These are phyloP conservation scores for Pisolithus orientalis DNA, from an alignment of 768 basidiomycete species.

Conservation along the genomic window DNA sequence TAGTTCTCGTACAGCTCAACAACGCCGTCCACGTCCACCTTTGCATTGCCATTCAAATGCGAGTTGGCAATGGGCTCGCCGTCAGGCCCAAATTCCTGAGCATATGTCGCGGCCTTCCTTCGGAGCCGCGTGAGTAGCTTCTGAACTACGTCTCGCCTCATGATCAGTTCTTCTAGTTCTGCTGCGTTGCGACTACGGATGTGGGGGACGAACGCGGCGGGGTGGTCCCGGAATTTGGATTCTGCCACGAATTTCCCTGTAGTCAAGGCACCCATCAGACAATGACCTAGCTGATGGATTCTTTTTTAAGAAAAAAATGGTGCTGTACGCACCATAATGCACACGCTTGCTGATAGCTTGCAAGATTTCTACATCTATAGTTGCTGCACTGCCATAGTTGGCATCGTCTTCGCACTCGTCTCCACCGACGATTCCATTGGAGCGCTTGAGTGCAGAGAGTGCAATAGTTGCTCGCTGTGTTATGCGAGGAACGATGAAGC, in stretches of 20 bases:
- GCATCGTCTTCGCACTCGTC: constrained; percentile 87
- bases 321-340: constrained; percentile 72
- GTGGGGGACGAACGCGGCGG: constrained; percentile 86
- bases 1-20: constrained; percentile 91
- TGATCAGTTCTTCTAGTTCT: constrained; percentile 81
- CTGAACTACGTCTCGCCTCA: constrained; percentile 94
- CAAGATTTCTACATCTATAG: constrained; percentile 92
- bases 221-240: constrained; percentile 87
- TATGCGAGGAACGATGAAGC: constrained; percentile 84
- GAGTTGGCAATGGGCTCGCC: constrained; percentile 42
- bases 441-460: constrained; percentile 61
- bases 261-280: background rate
- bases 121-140: constrained; percentile 75
- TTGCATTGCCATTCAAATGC: constrained; percentile 34
- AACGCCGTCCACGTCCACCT: constrained; percentile 91
- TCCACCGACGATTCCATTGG: constrained; percentile 57
- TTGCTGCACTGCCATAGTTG: constrained; percentile 95
- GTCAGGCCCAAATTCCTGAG: constrained; percentile 75
- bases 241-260: constrained; percentile 98
- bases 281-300: background rate
- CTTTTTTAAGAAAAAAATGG: background rate
- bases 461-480: constrained; percentile 62
- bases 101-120: constrained; percentile 78
- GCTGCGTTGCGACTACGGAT: constrained; percentile 74
- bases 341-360: constrained; percentile 98